A percentile compares a stretch with the other conserved stretches of the same genome.
Conservation (phyloP, 2,329 filamentous ascomycete genomes). For the Purpureocillium lavendulum region DNA sequence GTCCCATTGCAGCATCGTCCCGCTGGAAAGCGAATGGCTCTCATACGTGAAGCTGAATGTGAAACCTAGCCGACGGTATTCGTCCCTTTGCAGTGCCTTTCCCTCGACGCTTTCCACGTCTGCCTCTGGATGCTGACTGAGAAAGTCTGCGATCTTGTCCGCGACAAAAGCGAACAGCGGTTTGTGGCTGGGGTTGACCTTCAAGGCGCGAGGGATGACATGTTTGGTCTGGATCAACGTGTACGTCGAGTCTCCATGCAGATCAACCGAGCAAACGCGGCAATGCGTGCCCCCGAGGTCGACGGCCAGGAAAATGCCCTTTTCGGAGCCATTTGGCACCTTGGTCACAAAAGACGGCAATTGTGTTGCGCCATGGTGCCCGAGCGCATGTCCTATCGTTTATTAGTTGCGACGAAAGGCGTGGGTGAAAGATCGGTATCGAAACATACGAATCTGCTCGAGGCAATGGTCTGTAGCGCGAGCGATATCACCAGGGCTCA, state of each 20-base stretch:
- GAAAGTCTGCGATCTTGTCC: slow-evolving; percentile 61
- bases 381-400: too few relatives aligned
- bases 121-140: slow-evolving; percentile 19
- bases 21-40: slow-evolving; percentile 61
- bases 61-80: slow-evolving; percentile 14
- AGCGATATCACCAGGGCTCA: too few relatives aligned
- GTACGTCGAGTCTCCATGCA: slow-evolving; percentile 57
- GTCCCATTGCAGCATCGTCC: slow-evolving; percentile 68
- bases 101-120: slow-evolving; percentile 1
- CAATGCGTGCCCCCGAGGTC: slow-evolving; percentile 26
- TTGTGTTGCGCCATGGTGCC: slow-evolving; percentile 29
- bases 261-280: slow-evolving; percentile 20
- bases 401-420: too few relatives aligned
- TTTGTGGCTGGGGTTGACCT: slow-evolving; percentile 21
- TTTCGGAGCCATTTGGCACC: slow-evolving; percentile 71
- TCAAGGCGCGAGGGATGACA: slow-evolving; percentile 13
- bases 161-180: slow-evolving; percentile 70
- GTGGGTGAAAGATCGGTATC: too few relatives aligned
- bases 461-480: too few relatives aligned
- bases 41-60: slow-evolving; percentile 62
- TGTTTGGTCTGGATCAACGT: slow-evolving; percentile 53
- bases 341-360: slow-evolving; percentile 72
- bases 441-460: too few relatives aligned
- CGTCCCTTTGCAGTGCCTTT: background rate
- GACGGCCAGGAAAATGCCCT: slow-evolving; percentile 35